phyloP scores from a whole-genome alignment of 2,329 filamentous ascomycete species.

The Metarhizium robertsii region DNA sequence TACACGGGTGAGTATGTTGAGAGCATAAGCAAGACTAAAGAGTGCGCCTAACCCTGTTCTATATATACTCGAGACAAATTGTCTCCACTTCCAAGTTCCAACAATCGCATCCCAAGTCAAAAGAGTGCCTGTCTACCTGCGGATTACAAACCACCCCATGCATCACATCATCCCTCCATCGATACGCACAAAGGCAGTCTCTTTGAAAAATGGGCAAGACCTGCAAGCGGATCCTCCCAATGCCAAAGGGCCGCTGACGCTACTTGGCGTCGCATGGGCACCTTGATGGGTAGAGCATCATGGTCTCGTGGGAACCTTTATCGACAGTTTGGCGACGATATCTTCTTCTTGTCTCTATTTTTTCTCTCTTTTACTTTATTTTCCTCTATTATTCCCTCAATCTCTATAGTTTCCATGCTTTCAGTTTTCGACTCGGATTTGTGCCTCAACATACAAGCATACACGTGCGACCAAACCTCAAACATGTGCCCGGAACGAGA shows the following conservation, averaged over 20 bases:
- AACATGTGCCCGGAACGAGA: slow-evolving; percentile 17
- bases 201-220: background rate
- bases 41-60: too few relatives aligned
- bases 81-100: too few relatives aligned
- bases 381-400: background rate
- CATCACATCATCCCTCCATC: background rate
- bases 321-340: background rate
- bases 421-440: background rate
- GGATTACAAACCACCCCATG: background rate
- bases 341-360: background rate
- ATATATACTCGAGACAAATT: too few relatives aligned
- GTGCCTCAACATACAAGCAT: background rate
- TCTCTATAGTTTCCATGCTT: background rate
- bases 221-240: background rate
- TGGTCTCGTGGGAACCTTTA: background rate
- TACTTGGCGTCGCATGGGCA: background rate
- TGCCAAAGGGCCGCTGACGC: background rate
- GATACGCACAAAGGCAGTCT: background rate
- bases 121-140: background rate
- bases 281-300: background rate
- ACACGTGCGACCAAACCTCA: background rate
- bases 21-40: too few relatives aligned
- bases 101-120: background rate
- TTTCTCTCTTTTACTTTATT: background rate
- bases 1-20: too few relatives aligned